Evolutionary conservation across 352 stramenopile species (phyloP).

Genomic region (Pythium utonaiense): DNA sequence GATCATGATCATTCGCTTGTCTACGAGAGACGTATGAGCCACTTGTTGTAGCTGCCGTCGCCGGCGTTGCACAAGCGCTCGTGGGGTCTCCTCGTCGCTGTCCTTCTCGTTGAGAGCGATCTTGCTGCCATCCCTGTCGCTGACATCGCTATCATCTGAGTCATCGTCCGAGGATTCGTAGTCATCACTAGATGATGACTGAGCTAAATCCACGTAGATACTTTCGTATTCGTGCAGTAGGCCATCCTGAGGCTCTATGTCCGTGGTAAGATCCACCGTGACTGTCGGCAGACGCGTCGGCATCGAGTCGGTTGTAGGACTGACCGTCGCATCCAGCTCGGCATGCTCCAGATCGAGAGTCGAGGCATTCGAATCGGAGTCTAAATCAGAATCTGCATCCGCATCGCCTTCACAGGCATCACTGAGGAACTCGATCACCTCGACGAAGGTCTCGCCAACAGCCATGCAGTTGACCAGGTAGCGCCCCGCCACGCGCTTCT

Average conservation of each 20-base stretch:
- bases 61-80: neutral
- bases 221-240: slow-evolving; percentile 15
- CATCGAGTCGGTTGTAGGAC: neutral
- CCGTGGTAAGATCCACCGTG: neutral
- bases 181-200: slow-evolving; percentile 15
- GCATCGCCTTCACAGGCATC: neutral
- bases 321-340: neutral
- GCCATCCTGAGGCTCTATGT: neutral
- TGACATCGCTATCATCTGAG: neutral
- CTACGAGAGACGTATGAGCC: neutral
- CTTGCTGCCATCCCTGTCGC: neutral
- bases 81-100: neutral
- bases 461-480: neutral
- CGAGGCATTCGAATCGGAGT: neutral
- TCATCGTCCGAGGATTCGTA: slow-evolving; percentile 13
- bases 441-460: neutral
- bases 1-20: neutral
- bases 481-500: neutral
- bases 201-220: slow-evolving; percentile 7
- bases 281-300: neutral
- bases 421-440: slow-evolving; percentile 6
- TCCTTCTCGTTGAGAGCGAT: neutral
- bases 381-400: neutral
- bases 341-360: neutral
- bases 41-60: neutral